Percentiles rank a stretch among this genome's conserved stretches.
phyloP scores from a whole-genome alignment of 2,329 filamentous ascomycete genomes.

The Phaeosphaeriaceae sp. region DNA sequence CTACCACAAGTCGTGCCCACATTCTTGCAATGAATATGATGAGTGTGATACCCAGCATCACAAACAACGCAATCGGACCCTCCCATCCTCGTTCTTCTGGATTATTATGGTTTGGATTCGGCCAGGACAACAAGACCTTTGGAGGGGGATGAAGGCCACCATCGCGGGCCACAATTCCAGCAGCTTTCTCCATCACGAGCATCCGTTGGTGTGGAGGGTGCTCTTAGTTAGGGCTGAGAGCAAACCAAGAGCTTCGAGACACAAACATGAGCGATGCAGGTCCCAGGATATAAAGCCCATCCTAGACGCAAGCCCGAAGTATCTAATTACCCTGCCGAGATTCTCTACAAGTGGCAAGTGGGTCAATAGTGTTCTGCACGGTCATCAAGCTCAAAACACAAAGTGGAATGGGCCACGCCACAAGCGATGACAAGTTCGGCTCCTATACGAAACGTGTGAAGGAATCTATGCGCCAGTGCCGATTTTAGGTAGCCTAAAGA shows the following conservation, averaged over 20 bases:
- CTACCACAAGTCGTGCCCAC: conserved; percentile 55
- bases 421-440: not conserved
- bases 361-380: conserved; percentile 10
- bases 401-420: conserved; percentile 8
- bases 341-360: conserved; percentile 12
- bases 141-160: conserved; percentile 48
- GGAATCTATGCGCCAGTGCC: too few species aligned
- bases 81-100: conserved; percentile 54
- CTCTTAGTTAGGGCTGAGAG: too few species aligned
- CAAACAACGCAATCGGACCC: conserved; percentile 51
- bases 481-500: too few species aligned
- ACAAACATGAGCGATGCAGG: not conserved
- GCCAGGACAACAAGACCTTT: conserved; percentile 54
- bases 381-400: conserved; percentile 9
- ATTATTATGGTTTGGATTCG: conserved; percentile 55
- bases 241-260: conserved; percentile 2
- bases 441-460: too few species aligned
- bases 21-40: conserved; percentile 53
- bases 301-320: conserved; percentile 16
- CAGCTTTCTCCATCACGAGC: conserved; percentile 10
- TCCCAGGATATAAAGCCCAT: conserved; percentile 3
- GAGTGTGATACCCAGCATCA: conserved; percentile 50
- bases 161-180: conserved; percentile 24
- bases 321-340: conserved; percentile 3
- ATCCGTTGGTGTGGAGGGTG: not conserved